Conservation (phyloP, 306 rosid genomes). For the Glycyrrhiza uralensis region DNA sequence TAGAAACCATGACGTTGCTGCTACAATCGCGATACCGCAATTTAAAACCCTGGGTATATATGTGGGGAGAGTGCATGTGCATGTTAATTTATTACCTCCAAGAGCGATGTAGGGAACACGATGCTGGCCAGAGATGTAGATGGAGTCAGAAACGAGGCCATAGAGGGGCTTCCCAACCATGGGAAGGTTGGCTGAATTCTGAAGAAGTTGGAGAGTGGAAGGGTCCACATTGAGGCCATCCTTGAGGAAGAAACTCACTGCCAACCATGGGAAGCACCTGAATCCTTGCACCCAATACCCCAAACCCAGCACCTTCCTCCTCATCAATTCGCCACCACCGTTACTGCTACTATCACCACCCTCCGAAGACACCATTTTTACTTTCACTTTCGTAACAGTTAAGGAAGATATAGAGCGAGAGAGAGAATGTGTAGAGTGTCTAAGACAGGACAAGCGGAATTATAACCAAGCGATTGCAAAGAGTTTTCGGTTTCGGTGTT, state of each 20-base stretch:
- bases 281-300: conserved; percentile 92
- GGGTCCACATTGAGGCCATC: conserved; percentile 77
- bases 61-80: neutral
- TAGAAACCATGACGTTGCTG: no score
- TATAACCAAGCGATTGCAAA: neutral
- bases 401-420: neutral
- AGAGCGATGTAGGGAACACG: conserved; percentile 86
- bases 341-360: neutral
- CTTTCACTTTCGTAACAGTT: neutral
- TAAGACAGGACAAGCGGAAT: neutral
- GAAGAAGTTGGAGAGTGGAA: conserved; percentile 79
- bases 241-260: conserved; percentile 75
- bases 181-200: conserved; percentile 79
- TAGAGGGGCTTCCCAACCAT: conserved; percentile 90
- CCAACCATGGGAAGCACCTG: conserved; percentile 90
- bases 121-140: conserved; percentile 69
- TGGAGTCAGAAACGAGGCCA: conserved; percentile 77
- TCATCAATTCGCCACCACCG: conserved; percentile 30
- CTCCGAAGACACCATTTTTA: conserved; percentile 36
- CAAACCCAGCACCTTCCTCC: conserved; percentile 57
- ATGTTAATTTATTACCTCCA: conserved; percentile 47
- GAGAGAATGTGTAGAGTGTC: neutral
- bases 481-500: conserved; percentile 15
- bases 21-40: no score
- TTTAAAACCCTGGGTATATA: no score